Conservation (phyloP, 257 asterid species). For the Solanum microdontum region DNA sequence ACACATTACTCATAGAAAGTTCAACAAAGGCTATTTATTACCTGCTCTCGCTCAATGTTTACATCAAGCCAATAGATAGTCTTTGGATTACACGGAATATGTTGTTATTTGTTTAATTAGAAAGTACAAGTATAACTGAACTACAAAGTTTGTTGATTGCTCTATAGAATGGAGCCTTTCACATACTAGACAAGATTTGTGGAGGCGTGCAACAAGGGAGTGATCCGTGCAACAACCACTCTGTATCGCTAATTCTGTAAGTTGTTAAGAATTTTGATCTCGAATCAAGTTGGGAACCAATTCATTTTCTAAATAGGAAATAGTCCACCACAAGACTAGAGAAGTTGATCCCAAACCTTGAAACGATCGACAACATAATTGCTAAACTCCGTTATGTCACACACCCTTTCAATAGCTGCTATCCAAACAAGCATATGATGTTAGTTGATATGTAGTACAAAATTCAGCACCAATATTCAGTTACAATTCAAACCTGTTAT, state of each 20-base stretch:
- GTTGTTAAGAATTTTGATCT: neutral
- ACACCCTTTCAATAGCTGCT: no score
- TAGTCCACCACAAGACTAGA: no score
- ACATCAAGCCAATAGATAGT: neutral
- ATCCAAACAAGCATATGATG: neutral
- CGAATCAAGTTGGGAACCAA: neutral
- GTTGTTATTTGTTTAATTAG: no score
- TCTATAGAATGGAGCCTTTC: neutral
- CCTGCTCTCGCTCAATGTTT: neutral
- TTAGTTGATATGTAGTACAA: no score
- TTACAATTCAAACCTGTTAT: neutral
- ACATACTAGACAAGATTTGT: neutral
- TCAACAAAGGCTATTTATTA: no score
- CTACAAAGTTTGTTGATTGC: neutral
- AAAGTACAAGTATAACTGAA: no score
- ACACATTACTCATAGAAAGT: neutral
- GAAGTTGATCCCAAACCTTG: no score
- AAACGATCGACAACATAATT: no score
- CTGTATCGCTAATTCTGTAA: neutral
- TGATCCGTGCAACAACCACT: no score
- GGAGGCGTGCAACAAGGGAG: no score
- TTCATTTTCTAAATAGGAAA: no score
- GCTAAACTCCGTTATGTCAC: neutral
- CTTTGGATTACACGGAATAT: no score
- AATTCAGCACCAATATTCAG: neutral